Base-by-base conservation (phyloP, 208 protist species). In the Perkinsela sp. region DNA sequence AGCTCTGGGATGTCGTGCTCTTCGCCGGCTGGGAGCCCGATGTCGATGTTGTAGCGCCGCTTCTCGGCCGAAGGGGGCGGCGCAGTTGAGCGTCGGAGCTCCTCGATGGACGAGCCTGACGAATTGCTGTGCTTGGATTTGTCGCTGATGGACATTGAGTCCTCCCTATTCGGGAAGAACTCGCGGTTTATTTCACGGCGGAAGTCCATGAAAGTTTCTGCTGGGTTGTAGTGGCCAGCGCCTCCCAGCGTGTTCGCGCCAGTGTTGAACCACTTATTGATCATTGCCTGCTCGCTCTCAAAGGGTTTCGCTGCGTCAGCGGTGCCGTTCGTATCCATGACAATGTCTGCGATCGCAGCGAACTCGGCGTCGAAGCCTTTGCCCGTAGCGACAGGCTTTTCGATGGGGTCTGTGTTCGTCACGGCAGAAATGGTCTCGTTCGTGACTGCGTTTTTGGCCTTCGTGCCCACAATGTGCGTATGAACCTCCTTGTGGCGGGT, bases 401-500 rank as follows among this genome's bases (percentile, higher is more conserved):
- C 71, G 29, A 72, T 73, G 70, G 16, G 73, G 74, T 77, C 32
- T n/a, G 68, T 48, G 68, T 29, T 67, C 67, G 67, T 31, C 73
- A 75, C 81, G 57, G 28, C 32, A 15, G 28, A n/a, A 48, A 30
- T 71, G 13, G 31, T 30, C 28, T 31, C 28, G 67, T 29, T 31
- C 66, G 22, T 0, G 29, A 16, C n/a, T 40, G 16, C 66, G 75
- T 48, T 16, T 1, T 15, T 48, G 6, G 68, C 31, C 69, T 29
- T 15, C 68, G 69, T 29, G 32, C n/a, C 22, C 48, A 30, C 16
- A 68, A 66, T 29, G 1, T 48, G 71, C n/a, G n/a, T n/a, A 31
- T 74, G 74, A 57, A 73, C 30, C 6, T 30, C 70, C 31, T 81
- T 83, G 16, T 77, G 80, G 31, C 85, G 78, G 1, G 80, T 81